Base-by-base conservation (phyloP, 1,139 yeast species). In the Diutina siamensis region DNA sequence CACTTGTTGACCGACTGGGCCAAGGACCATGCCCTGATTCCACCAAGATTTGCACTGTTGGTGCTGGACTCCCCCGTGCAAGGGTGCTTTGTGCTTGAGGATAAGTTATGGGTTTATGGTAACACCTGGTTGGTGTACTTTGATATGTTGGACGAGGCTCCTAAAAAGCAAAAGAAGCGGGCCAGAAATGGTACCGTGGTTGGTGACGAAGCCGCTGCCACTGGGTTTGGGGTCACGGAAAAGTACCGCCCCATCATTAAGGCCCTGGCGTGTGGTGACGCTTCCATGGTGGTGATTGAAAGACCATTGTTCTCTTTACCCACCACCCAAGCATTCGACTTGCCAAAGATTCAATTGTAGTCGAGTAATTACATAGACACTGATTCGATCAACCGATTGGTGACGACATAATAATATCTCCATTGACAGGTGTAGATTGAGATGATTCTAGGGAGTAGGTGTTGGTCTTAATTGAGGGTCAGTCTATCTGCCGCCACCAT, bases 71-170 rank as follows among this genome's bases (percentile, higher is more conserved):
- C 83, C 95, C 47, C 72, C 78, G 51, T 38, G 19, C 31, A 38
- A 15, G 96, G 95, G 8, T 62, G 84, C 25, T 86, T 84, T 56
- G 57, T 65, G 1, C 67, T 72, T 46, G 55, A 50, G 12, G 40
- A 46, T 17, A 63, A 59, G 48, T 67, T 83, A 25, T 89, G 97
- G 97, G 62, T 88, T 19, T 88, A 85, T 75, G 95, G 97, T 2
- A 72, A 85, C n/a, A 75, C 76, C 46, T 92, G 96, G 95, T 58
- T 89, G 19, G 76, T 83, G 8, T 84, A 74, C 58, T 74, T 92
- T 46, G 92, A 89, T 59, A 65, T 85, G 50, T 60, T 71, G 48
- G 78, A 82, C 54, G 65, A 82, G 47, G 15, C 22, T 17, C 18
- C 40, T 84, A 21, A 13, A 27, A 87, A 15, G 15, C 47, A 5